Evolutionary conservation across 768 basidiomycete genomes (phyloP).

Genomic region (Amanita polypyramis): DNA sequence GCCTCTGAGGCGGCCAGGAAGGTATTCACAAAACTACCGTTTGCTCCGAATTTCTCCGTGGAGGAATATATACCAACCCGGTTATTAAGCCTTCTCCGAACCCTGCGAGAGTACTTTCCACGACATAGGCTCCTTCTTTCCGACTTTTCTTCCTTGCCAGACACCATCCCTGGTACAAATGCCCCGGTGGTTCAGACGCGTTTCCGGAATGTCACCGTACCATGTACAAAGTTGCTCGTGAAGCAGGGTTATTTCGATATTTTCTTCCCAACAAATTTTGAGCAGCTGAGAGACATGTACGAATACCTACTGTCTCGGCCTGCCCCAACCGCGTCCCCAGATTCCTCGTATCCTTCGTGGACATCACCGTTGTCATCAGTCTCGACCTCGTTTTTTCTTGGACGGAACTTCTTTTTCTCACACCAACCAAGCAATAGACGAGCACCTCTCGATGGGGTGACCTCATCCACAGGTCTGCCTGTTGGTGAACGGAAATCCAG

Average conservation of each 20-base stretch:
- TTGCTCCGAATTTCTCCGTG: conserved; percentile 79
- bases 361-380: conserved; percentile 43
- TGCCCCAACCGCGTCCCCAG: conserved; percentile 12
- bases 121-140: conserved; percentile 89
- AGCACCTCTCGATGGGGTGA: conserved; percentile 56
- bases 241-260: conserved; percentile 97
- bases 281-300: conserved; percentile 81
- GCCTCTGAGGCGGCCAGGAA: conserved; percentile 47
- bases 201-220: conserved; percentile 73
- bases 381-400: conserved; percentile 40
- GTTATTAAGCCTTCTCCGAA: conserved; percentile 72
- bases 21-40: conserved; percentile 64
- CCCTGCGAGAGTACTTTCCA: conserved; percentile 77
- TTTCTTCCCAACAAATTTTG: conserved; percentile 94
- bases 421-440: conserved; percentile 47
- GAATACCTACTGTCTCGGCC: conserved; percentile 68
- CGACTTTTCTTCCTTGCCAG: conserved; percentile 85
- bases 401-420: conserved; percentile 65
- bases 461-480: conserved; percentile 66
- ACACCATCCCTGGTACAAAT: conserved; percentile 64
- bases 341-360: conserved; percentile 8
- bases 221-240: conserved; percentile 85
- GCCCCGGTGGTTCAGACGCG: conserved; percentile 96
- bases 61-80: conserved; percentile 94
- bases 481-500: conserved; percentile 73